phyloP scores from a whole-genome alignment of 306 rosid species.

The Prunus dulcis region DNA sequence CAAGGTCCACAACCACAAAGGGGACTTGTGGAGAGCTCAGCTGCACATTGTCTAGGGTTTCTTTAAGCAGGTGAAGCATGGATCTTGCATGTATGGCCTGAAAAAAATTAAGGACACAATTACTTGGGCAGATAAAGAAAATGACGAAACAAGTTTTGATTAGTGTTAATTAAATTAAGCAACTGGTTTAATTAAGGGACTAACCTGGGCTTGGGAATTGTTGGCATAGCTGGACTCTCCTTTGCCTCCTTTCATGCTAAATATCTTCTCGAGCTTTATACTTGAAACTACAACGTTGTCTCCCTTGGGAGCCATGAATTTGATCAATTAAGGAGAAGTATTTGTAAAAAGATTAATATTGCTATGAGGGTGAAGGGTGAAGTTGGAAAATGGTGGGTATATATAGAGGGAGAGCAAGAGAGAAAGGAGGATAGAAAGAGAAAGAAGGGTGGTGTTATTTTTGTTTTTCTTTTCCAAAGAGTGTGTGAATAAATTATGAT shows the following conservation, averaged over 20 bases:
- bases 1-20: conserved; percentile 83
- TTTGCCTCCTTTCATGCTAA: conserved; percentile 97
- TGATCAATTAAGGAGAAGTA: conserved; percentile 3
- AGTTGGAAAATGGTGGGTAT: neutral
- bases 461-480: neutral
- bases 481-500: conserved; percentile 2
- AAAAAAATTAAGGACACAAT: neutral
- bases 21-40: conserved; percentile 47
- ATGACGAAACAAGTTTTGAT: too few relatives aligned
- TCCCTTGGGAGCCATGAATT: conserved; percentile 53
- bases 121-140: neutral
- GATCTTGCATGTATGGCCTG: conserved; percentile 93
- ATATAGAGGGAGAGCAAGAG: conserved; percentile 8
- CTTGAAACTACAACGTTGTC: conserved; percentile 73
- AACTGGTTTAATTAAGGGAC: too few relatives aligned
- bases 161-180: too few relatives aligned
- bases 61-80: conserved; percentile 87
- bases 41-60: conserved; percentile 64
- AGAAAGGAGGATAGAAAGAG: neutral
- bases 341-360: neutral
- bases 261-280: conserved; percentile 71
- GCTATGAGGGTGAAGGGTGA: conserved; percentile 4
- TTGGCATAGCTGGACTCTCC: conserved; percentile 94
- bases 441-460: neutral
- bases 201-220: conserved; percentile 88